A percentile compares a stretch with the other conserved stretches of the same genome.
Conservation (phyloP, 2,329 filamentous ascomycete genomes). For the Aphanocladium album region DNA sequence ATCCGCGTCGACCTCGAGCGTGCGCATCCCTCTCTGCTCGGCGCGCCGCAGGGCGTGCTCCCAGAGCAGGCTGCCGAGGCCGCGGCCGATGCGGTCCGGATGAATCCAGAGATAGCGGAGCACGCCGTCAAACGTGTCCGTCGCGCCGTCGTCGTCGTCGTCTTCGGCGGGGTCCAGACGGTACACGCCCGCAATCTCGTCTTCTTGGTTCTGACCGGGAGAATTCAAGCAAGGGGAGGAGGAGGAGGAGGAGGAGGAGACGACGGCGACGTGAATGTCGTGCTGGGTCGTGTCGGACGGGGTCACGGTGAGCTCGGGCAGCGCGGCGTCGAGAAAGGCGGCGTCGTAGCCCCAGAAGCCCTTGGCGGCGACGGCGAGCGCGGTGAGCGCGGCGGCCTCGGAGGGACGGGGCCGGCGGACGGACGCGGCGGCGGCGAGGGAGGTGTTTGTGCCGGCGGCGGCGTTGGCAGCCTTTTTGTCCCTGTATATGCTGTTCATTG, state of each 20-base stretch:
- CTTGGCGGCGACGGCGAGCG: constrained; percentile 7
- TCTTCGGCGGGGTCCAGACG: background rate
- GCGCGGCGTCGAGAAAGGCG: constrained; percentile 1
- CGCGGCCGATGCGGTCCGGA: background rate
- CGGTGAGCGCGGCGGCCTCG: background rate
- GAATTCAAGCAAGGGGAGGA: too few species aligned
- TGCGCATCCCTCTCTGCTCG: background rate
- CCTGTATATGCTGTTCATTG: background rate
- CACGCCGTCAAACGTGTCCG: background rate
- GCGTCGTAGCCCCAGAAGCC: constrained; percentile 3
- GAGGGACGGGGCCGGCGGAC: background rate
- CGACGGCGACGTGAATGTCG: background rate
- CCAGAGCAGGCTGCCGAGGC: constrained; percentile 5
- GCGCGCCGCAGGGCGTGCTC: background rate
- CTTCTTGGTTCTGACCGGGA: background rate
- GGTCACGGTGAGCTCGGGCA: background rate
- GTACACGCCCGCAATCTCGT: background rate
- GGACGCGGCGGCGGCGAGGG: background rate
- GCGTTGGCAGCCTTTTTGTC: background rate
- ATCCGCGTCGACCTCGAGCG: background rate
- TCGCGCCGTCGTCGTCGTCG: too few species aligned
- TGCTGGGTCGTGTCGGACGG: background rate
- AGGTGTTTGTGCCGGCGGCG: background rate
- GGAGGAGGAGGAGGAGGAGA: background rate
- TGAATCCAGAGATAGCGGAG: constrained; percentile 5